Conservation (phyloP, 1,284 basidiomycete species). For the Papiliotrema laurentii region DNA sequence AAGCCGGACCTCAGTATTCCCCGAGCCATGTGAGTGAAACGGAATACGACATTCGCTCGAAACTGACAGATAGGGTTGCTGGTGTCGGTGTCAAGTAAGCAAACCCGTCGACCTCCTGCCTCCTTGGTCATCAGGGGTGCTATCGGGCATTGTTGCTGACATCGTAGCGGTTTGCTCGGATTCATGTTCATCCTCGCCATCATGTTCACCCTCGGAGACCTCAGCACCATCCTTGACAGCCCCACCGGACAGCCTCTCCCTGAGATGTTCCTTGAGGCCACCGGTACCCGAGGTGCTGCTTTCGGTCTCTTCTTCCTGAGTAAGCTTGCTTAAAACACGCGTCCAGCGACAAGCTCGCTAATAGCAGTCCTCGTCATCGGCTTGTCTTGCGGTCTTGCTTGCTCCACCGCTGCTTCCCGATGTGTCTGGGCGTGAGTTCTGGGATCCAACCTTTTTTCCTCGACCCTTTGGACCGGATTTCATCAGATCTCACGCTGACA, state of each 20-base stretch:
- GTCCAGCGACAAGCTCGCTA: too few species aligned
- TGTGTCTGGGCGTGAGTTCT: constrained; percentile 35
- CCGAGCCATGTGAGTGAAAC: constrained; percentile 42
- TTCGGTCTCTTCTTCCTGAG: constrained; percentile 47
- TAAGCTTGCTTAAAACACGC: constrained; percentile 6
- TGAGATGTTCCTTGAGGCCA: constrained; percentile 47
- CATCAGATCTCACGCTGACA: background rate
- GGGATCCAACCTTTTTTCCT: background rate
- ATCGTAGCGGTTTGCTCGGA: constrained; percentile 25
- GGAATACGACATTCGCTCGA: constrained; percentile 14
- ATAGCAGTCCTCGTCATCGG: constrained; percentile 45
- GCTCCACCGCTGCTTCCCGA: constrained; percentile 39
- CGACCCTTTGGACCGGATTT: too few species aligned
- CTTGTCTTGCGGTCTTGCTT: constrained; percentile 45
- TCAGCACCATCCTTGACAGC: constrained; percentile 39
- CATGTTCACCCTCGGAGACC: constrained; percentile 49
- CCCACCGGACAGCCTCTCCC: constrained; percentile 48
- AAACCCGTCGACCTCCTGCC: too few species aligned
- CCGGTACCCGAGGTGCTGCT: constrained; percentile 43
- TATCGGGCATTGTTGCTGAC: background rate
- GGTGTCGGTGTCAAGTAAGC: constrained; percentile 25
- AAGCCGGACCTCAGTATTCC: constrained; percentile 41
- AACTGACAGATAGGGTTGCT: constrained; percentile 14
- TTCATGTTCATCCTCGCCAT: constrained; percentile 46
- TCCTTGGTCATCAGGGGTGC: too few species aligned